Base-by-base conservation (phyloP, 2,329 filamentous ascomycete genomes). In the Fusarium nelsonii region DNA sequence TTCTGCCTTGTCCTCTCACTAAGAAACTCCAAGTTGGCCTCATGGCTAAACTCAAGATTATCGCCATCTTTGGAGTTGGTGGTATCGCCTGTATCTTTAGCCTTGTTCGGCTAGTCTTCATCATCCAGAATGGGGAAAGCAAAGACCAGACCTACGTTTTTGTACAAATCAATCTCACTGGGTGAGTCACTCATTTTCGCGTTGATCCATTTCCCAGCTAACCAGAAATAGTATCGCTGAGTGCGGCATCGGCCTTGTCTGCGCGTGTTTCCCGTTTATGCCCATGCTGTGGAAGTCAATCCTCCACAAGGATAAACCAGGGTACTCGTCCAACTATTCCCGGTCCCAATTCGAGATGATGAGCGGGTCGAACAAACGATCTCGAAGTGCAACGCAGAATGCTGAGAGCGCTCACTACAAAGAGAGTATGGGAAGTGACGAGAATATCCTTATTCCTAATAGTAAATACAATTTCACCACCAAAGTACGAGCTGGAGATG, bases 261-360 rank as follows among this genome's bases (percentile, higher is more conserved):
- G 65, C 4, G 65, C 65, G 2, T 68, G 65, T n/a, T 68, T 68
- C 18, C 65, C 65, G 1, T 68, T 68, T n/a, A 52, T 68, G 49
- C 65, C 65, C 1, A 68, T 68, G 65, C 15, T 68, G 10, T 68
- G 65, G 65, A 68, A 68, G n/a, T 68, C 65, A 1, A 56, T 68
- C 6, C 53, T 68, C 4, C 59, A 69, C 16, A 68, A 65, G 3
- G 53, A 69, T 1, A 68, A 68, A 4, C 53, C 65, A 1, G 65
- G 65, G 1, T 68, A 68, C 16, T 68, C 65, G 0, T 65, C 65
- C 14, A 68, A 56, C n/a, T 65, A 50, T 16, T 55, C 65, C 10
- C 53, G 51, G 12, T 68, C 65, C 0, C 65, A 68, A 11, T 68
- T 68, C 2, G 65, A 68, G 10, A 68, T 68, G 65, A 65, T 68